These are phyloP conservation scores for Phanerochaete sordida DNA, from an alignment of 768 basidiomycete genomes.

Conservation along the genomic window DNA sequence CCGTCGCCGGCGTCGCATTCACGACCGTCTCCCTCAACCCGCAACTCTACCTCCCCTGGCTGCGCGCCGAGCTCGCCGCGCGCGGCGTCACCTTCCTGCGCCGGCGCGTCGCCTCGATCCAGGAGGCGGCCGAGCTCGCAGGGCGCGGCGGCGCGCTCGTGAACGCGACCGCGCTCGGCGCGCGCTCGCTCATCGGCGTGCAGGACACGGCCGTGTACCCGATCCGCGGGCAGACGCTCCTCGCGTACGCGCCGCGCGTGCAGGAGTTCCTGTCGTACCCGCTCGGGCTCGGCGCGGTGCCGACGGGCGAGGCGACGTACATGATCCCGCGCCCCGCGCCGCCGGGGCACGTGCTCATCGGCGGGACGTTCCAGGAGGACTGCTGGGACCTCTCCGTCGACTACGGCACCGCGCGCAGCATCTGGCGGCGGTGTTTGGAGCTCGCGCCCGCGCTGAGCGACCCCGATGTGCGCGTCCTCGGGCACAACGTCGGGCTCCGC, in stretches of 20 bases:
- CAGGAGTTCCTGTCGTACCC: constrained; percentile 29
- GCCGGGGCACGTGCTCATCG: constrained; percentile 45
- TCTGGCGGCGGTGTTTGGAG: constrained; percentile 42
- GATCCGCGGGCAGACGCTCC: constrained; percentile 80
- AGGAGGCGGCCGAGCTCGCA: constrained; percentile 40
- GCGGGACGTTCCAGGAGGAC: constrained; percentile 51
- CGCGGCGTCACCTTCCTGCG: constrained; percentile 43
- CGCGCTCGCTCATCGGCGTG: constrained; percentile 73
- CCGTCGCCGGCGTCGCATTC: constrained; percentile 38
- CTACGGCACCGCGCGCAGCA: constrained; percentile 36
- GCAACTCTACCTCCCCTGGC: constrained; percentile 45
- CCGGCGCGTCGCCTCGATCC: constrained; percentile 38
- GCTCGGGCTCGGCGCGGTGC: constrained; percentile 3
- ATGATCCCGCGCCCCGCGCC: constrained; percentile 58
- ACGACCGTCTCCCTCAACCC: constrained; percentile 49
- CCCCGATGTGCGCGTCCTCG: constrained; percentile 39
- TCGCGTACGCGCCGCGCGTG: constrained; percentile 68
- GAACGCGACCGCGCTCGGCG: constrained; percentile 59
- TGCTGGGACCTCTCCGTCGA: constrained; percentile 50
- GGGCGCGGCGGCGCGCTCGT: constrained; percentile 40
- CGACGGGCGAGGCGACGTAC: constrained; percentile 39
- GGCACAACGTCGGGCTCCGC: constrained; percentile 57
- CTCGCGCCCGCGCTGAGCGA: constrained; percentile 33
- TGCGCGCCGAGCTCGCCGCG: constrained; percentile 35
- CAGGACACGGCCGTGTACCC: constrained; percentile 75